Evolutionary conservation across 306 rosid genomes (phyloP).

Genomic region (Quercus parvula): DNA sequence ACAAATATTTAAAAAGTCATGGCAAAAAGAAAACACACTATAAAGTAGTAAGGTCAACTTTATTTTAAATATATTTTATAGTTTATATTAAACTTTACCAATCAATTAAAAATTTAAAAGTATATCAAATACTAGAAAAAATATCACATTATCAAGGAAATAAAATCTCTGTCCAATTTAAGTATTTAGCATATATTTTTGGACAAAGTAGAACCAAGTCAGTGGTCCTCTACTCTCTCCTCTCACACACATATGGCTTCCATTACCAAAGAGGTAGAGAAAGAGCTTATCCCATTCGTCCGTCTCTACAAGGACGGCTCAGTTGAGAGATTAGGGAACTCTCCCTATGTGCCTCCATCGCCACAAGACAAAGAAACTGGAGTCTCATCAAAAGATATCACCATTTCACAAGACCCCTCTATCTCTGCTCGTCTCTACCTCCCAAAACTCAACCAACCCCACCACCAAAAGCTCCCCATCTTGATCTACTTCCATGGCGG

Average conservation of each 20-base stretch:
- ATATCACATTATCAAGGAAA: too few relatives aligned
- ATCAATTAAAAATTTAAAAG: too few relatives aligned
- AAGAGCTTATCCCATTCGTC: constrained; percentile 37
- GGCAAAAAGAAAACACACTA: too few relatives aligned
- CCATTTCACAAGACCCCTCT: constrained; percentile 14
- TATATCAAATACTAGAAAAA: too few relatives aligned
- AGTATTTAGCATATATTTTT: too few relatives aligned
- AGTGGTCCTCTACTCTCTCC: too few relatives aligned
- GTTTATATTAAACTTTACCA: too few relatives aligned
- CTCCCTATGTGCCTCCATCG: constrained; percentile 34
- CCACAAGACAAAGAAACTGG: constrained; percentile 24
- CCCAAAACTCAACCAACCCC: not conserved
- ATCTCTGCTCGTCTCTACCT: constrained; percentile 31
- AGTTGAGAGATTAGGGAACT: constrained; percentile 35
- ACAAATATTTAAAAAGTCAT: too few relatives aligned
- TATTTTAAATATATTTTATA: too few relatives aligned
- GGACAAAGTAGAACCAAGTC: too few relatives aligned
- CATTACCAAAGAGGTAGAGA: constrained; percentile 34
- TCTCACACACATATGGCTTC: constrained; percentile 32
- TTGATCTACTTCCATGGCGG: constrained; percentile 38
- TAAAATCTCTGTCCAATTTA: too few relatives aligned
- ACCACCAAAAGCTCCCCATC: constrained; percentile 28
- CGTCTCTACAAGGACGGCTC: constrained; percentile 51
- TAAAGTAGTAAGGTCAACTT: too few relatives aligned
- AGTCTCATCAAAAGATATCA: constrained; percentile 36